Conservation (phyloP, 140 eudicot species). For the Senecio squalidus region DNA sequence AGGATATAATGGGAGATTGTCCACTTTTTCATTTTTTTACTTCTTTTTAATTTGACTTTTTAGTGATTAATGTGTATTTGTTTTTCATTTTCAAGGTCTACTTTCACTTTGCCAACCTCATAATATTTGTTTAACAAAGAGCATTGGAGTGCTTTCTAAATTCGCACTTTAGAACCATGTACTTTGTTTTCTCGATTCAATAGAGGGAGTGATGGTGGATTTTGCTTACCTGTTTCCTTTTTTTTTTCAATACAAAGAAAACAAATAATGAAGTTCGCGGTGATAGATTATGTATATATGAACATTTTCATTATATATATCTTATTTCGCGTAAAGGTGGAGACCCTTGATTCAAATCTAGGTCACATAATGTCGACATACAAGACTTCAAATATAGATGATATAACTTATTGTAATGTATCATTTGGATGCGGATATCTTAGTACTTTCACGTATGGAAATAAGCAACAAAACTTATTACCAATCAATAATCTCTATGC, state of each 20-base stretch:
- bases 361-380: no score
- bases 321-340: no score
- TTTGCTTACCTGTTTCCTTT: not conserved
- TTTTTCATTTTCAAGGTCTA: slow-evolving; percentile 1
- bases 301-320: no score
- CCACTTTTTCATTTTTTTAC: slow-evolving; percentile 11
- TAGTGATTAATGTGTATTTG: not conserved
- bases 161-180: slow-evolving; percentile 1
- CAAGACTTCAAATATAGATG: no score
- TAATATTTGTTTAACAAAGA: not conserved
- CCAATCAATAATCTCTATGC: no score
- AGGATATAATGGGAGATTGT: slow-evolving; percentile 32
- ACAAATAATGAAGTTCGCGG: no score
- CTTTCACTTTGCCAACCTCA: slow-evolving; percentile 15
- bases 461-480: no score
- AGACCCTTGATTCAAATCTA: no score
- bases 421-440: no score
- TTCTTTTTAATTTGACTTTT: not conserved
- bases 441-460: no score
- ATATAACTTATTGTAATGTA: no score
- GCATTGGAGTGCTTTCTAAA: not conserved
- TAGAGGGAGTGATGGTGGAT: not conserved
- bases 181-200: not conserved
- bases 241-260: not conserved
- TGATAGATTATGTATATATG: no score